Percentiles rank a stretch among this genome's conserved stretches.
Evolutionary conservation across 768 basidiomycete genomes (phyloP).

Genomic region (Cystofilobasidium macerans): DNA sequence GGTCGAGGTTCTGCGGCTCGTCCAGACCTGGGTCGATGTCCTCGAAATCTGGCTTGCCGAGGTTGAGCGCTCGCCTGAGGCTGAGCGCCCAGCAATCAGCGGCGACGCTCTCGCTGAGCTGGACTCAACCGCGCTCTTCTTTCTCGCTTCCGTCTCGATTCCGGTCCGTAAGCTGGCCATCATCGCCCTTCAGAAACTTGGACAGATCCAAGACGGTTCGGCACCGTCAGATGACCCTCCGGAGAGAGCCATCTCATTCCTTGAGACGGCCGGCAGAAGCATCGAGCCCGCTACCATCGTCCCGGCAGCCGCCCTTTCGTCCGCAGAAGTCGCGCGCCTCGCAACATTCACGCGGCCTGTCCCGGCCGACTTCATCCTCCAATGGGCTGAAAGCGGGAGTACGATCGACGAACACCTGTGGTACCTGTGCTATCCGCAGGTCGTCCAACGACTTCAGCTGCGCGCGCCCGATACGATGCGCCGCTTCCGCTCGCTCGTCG

Average conservation of each 20-base stretch:
- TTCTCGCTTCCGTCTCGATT: constrained; percentile 21
- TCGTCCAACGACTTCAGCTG: constrained; percentile 28
- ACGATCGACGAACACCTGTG: constrained; percentile 34
- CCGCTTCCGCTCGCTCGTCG: constrained; percentile 30
- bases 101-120: constrained; percentile 17
- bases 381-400: constrained; percentile 34
- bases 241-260: constrained; percentile 11
- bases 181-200: not conserved
- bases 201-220: constrained; percentile 14
- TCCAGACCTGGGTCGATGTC: constrained; percentile 61
- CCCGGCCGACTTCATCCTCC: constrained; percentile 29
- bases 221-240: not conserved
- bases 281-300: constrained; percentile 1
- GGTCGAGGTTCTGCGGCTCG: constrained; percentile 55
- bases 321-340: constrained; percentile 31
- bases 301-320: constrained; percentile 26
- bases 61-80: not conserved
- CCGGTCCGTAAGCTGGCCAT: constrained; percentile 19
- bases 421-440: constrained; percentile 32
- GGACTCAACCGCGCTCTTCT: constrained; percentile 22
- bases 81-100: constrained; percentile 7
- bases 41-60: constrained; percentile 56
- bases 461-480: constrained; percentile 28
- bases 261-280: constrained; percentile 14
- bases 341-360: constrained; percentile 28